phyloP scores from a whole-genome alignment of 495 filamentous ascomycete genomes.

The Aspergillus sclerotioniger region DNA sequence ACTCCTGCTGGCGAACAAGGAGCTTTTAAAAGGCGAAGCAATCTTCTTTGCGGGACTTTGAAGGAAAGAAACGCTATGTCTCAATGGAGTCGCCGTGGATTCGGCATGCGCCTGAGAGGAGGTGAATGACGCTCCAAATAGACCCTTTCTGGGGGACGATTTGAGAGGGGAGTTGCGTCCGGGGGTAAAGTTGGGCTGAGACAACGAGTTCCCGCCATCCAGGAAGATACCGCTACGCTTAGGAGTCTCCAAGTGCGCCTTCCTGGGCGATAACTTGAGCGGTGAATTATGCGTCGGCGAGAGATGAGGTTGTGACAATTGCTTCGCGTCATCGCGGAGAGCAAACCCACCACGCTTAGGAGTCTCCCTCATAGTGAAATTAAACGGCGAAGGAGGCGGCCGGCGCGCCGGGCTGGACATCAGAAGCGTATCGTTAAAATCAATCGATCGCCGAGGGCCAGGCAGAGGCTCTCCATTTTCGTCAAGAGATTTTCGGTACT shows the following conservation, averaged over 20 bases:
- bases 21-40: slow-evolving; percentile 39
- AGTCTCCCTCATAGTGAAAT: slow-evolving; percentile 40
- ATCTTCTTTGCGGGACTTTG: slow-evolving; percentile 45
- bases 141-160: slow-evolving; percentile 44
- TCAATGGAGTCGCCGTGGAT: slow-evolving; percentile 32
- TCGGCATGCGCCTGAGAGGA: slow-evolving; percentile 24
- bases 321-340: slow-evolving; percentile 22
- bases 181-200: slow-evolving; percentile 31
- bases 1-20: slow-evolving; percentile 18
- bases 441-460: slow-evolving; percentile 29
- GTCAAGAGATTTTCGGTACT: slow-evolving; percentile 28
- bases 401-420: slow-evolving; percentile 52
- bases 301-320: slow-evolving; percentile 25
- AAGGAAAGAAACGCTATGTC: slow-evolving; percentile 35
- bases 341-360: slow-evolving; percentile 28
- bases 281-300: slow-evolving; percentile 26
- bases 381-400: slow-evolving; percentile 50
- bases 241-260: slow-evolving; percentile 26
- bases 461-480: slow-evolving; percentile 40
- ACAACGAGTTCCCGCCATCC: slow-evolving; percentile 13
- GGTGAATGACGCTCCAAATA: slow-evolving; percentile 36
- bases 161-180: slow-evolving; percentile 38
- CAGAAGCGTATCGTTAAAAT: slow-evolving; percentile 37
- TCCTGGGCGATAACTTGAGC: slow-evolving; percentile 32
- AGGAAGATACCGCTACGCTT: slow-evolving; percentile 19